Conservation (phyloP, 2,329 filamentous ascomycete species). For the Monilinia polystroma region DNA sequence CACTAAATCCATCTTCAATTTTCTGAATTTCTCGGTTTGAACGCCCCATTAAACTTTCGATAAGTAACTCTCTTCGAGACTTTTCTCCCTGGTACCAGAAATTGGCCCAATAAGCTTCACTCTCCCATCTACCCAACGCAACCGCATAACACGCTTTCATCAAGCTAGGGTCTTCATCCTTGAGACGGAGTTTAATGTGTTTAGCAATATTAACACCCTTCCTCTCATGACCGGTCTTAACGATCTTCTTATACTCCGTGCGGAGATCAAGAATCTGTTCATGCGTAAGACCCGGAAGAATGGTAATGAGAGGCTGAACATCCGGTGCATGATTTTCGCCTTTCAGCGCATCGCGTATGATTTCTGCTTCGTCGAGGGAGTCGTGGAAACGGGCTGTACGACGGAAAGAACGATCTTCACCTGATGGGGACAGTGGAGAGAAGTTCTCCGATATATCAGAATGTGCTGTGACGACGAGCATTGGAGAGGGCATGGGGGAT, state of each 20-base stretch:
- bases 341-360: slow-evolving; percentile 69
- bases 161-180: slow-evolving; percentile 70
- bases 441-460: slow-evolving; percentile 54
- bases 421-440: slow-evolving; percentile 53
- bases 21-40: slow-evolving; percentile 80
- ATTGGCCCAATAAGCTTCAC: slow-evolving; percentile 96
- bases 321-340: slow-evolving; percentile 60
- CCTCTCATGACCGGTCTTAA: slow-evolving; percentile 71
- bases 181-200: slow-evolving; percentile 74
- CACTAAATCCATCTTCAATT: slow-evolving; percentile 86
- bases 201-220: slow-evolving; percentile 83
- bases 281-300: slow-evolving; percentile 79
- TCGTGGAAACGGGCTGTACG: slow-evolving; percentile 80
- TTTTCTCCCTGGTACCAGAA: slow-evolving; percentile 94
- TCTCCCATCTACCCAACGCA: slow-evolving; percentile 86
- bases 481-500: slow-evolving; percentile 87
- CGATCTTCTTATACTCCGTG: slow-evolving; percentile 85
- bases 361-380: slow-evolving; percentile 72
- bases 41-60: slow-evolving; percentile 88
- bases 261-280: slow-evolving; percentile 86
- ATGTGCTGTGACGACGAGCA: slow-evolving; percentile 50
- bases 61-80: slow-evolving; percentile 81
- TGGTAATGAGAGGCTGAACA: slow-evolving; percentile 71
- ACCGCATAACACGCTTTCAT: slow-evolving; percentile 92
- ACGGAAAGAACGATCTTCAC: slow-evolving; percentile 42